Evolutionary conservation across 2,329 filamentous ascomycete genomes (phyloP), one percentile per base, ranked within the genome.

Genomic region (Colletotrichum higginsianum): DNA sequence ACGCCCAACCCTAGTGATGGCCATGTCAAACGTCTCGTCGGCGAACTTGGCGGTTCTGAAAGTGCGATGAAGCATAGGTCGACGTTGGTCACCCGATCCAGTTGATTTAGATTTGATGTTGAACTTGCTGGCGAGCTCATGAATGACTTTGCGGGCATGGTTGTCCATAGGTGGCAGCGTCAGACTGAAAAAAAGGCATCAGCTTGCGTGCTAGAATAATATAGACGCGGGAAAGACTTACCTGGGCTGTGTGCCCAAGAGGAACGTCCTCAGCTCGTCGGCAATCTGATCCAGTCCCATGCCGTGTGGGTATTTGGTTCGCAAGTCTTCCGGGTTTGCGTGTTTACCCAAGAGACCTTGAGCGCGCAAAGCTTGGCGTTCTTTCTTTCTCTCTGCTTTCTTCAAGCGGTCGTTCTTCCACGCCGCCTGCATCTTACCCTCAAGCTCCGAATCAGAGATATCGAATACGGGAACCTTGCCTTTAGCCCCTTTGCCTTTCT

Each of bases 131-230:
- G 94, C 94, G 49, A 98, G 82, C 71, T 94, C 89, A 79, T 99
- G 96, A 21, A 98, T 87, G 7, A 91, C 84, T 79, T 94, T 95
- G 61, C 96, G 92, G 49, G 92, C 88, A 55, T 88, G 83, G 73
- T 94, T 94, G 67, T 94, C 91, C 91, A 98, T 97, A 0, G 96
- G 94, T 3, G 96, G 94, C 30, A 98, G 85, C 5, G 90, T 84
- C 7, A 96, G 85, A 56, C 93, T 95, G 74, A 40, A 65, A 42
- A 15, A 40, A 62, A 12, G 6, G 12, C 5, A 35, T 58, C 16
- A 57, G 55, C 23, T n/a, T 46, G 5, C 18, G 18, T 49, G 9
- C 13, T 18, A 7, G 23, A 35, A 11, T 55, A 26, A 12, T 1
- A 6, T 18, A 46, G 7, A 15, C 6, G 6, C 2, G 15, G 12